phyloP scores from a whole-genome alignment of 2,329 filamentous ascomycete genomes.

The Neoarthrinium moseri region DNA sequence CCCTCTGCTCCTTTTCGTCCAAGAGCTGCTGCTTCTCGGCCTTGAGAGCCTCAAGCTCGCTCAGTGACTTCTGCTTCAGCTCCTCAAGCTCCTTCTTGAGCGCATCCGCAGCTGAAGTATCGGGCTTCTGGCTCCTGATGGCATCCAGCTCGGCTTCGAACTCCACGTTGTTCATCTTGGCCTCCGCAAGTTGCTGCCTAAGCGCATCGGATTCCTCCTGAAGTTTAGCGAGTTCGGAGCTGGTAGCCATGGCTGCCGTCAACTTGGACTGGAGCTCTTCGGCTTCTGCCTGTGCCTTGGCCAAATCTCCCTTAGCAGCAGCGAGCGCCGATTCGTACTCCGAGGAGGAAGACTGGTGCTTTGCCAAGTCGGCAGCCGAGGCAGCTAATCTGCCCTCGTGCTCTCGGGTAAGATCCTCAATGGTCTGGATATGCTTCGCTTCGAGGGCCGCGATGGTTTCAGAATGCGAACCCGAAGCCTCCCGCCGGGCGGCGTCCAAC shows the following conservation, averaged over 20 bases:
- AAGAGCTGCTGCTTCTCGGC: slow-evolving; percentile 32
- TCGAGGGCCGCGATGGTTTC: slow-evolving; percentile 34
- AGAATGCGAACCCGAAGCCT: slow-evolving; percentile 28
- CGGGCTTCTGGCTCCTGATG: slow-evolving; percentile 52
- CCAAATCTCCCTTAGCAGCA: slow-evolving; percentile 28
- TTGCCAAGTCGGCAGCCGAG: slow-evolving; percentile 24
- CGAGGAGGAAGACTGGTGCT: slow-evolving; percentile 28
- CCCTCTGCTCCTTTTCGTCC: slow-evolving; percentile 12
- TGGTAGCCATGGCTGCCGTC: slow-evolving; percentile 28
- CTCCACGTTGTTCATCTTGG: slow-evolving; percentile 60
- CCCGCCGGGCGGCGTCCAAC: slow-evolving; percentile 42
- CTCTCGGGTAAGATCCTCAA: slow-evolving; percentile 43
- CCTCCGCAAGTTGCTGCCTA: slow-evolving; percentile 53
- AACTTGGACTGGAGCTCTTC: slow-evolving; percentile 32
- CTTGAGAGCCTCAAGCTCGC: slow-evolving; percentile 38
- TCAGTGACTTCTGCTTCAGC: slow-evolving; percentile 46
- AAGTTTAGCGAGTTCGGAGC: slow-evolving; percentile 40
- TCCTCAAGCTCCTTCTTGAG: slow-evolving; percentile 49
- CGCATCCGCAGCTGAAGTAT: slow-evolving; percentile 53
- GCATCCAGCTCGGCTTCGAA: slow-evolving; percentile 62
- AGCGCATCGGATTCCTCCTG: slow-evolving; percentile 49
- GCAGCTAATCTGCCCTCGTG: slow-evolving; percentile 29
- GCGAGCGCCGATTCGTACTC: slow-evolving; percentile 33
- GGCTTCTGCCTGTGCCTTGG: slow-evolving; percentile 26
- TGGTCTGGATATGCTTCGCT: slow-evolving; percentile 42